A percentile compares a stretch with the other conserved stretches of the same genome.
phyloP scores from a whole-genome alignment of 75 land plant genomes.

The Pinus taeda region DNA sequence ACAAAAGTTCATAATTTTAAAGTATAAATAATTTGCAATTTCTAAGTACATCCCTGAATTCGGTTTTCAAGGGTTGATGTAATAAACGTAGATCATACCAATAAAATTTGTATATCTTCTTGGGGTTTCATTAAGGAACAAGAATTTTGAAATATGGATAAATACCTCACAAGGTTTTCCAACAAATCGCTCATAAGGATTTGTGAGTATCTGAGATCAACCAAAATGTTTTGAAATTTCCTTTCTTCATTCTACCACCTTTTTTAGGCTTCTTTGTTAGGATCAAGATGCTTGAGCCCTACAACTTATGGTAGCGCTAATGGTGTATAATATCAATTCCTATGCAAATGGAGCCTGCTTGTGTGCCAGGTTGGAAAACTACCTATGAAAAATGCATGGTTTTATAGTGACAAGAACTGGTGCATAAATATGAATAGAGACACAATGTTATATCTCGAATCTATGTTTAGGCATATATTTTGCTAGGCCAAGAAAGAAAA shows the following conservation, averaged over 20 bases:
- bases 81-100: background rate
- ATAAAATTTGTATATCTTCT: background rate
- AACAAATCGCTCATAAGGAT: constrained; percentile 74
- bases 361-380: background rate
- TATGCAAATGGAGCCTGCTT: constrained; percentile 46
- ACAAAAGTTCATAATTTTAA: background rate
- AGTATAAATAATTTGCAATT: background rate
- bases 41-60: background rate
- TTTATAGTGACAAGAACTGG: too few relatives aligned
- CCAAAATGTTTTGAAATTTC: constrained; percentile 93
- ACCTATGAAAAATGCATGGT: too few relatives aligned
- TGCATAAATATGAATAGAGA: too few relatives aligned
- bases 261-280: constrained; percentile 78
- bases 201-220: constrained; percentile 74
- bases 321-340: constrained; percentile 68
- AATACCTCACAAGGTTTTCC: constrained; percentile 65
- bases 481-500: too few relatives aligned
- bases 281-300: constrained; percentile 78
- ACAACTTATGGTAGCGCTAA: constrained; percentile 82
- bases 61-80: too few relatives aligned
- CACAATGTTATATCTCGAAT: too few relatives aligned
- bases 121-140: background rate
- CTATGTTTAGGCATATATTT: too few relatives aligned
- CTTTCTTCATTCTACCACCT: constrained; percentile 87
- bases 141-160: background rate